These are phyloP conservation scores for Podila minutissima DNA, from an alignment of 192 early-diverging fungal species.

Conservation along the genomic window DNA sequence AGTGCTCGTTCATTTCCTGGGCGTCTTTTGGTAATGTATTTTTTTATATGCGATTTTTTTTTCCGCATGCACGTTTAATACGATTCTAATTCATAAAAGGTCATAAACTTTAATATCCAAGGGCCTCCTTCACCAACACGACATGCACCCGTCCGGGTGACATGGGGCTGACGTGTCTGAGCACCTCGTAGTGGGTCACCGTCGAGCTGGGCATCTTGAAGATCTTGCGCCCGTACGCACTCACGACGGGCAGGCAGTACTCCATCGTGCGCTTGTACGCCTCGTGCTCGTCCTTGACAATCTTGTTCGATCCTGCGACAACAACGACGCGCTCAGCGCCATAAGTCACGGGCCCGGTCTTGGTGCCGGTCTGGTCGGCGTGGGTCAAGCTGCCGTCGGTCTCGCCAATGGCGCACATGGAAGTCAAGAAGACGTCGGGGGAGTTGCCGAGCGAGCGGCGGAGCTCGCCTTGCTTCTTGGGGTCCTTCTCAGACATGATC, in stretches of 20 bases:
- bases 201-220: slow-evolving; percentile 21
- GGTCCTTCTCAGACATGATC: slow-evolving; percentile 32
- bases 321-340: slow-evolving; percentile 23
- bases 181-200: slow-evolving; percentile 30
- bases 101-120: slow-evolving; percentile 25
- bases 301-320: slow-evolving; percentile 44
- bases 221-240: slow-evolving; percentile 18
- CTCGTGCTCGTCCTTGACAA: slow-evolving; percentile 45
- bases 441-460: slow-evolving; percentile 29
- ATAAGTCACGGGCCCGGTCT: slow-evolving; percentile 21
- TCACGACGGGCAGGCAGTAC: slow-evolving; percentile 14
- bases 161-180: slow-evolving; percentile 8
- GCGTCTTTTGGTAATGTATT: too few species aligned
- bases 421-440: slow-evolving; percentile 36
- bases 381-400: slow-evolving; percentile 15
- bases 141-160: slow-evolving; percentile 13
- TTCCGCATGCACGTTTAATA: too few species aligned
- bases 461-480: slow-evolving; percentile 17
- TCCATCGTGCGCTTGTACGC: slow-evolving; percentile 15
- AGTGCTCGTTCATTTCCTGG: too few species aligned
- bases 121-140: slow-evolving; percentile 38
- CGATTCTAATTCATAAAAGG: too few species aligned
- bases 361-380: slow-evolving; percentile 27
- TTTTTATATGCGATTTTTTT: too few species aligned
- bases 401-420: slow-evolving; percentile 37